Conservation (phyloP, 192 early-diverging fungal species). For the Coemansia javaensis region DNA sequence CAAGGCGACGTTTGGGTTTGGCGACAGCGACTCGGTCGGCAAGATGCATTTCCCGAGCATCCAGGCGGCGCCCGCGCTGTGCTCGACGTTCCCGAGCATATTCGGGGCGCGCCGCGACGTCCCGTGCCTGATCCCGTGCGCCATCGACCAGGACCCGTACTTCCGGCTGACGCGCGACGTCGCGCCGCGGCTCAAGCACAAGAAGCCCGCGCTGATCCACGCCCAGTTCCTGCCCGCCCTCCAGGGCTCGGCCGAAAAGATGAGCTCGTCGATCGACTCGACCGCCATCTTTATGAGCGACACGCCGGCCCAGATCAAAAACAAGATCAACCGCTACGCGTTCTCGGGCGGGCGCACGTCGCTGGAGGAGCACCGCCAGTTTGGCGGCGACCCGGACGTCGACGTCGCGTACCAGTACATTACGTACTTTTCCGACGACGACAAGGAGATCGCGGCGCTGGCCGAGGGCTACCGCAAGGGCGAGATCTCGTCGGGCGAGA, state of each 20-base stretch:
- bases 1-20: conserved; percentile 89
- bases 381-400: conserved; percentile 90
- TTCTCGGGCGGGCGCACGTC: conserved; percentile 91
- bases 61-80: conserved; percentile 93
- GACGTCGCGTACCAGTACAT: conserved; percentile 95
- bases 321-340: conserved; percentile 94
- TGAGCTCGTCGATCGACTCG: conserved; percentile 84
- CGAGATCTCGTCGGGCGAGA: conserved; percentile 77
- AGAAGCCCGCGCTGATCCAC: conserved; percentile 91
- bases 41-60: conserved; percentile 92
- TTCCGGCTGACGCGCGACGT: conserved; percentile 97
- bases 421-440: conserved; percentile 91
- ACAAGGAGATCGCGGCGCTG: conserved; percentile 74
- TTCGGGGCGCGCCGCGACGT: conserved; percentile 87
- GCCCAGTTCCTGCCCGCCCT: conserved; percentile 94
- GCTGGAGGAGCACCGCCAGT: conserved; percentile 71
- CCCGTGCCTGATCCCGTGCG: conserved; percentile 95
- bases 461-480: conserved; percentile 73
- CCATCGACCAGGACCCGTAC: conserved; percentile 99
- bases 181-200: conserved; percentile 86
- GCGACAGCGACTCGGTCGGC: conserved; percentile 81
- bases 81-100: conserved; percentile 92
- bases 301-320: conserved; percentile 88
- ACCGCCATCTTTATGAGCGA: conserved; percentile 94
- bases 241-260: conserved; percentile 85